Evolutionary conservation across 805 yeast genomes (phyloP), one percentile per base, ranked within the genome.

Genomic region (Lipomyces starkeyi): DNA sequence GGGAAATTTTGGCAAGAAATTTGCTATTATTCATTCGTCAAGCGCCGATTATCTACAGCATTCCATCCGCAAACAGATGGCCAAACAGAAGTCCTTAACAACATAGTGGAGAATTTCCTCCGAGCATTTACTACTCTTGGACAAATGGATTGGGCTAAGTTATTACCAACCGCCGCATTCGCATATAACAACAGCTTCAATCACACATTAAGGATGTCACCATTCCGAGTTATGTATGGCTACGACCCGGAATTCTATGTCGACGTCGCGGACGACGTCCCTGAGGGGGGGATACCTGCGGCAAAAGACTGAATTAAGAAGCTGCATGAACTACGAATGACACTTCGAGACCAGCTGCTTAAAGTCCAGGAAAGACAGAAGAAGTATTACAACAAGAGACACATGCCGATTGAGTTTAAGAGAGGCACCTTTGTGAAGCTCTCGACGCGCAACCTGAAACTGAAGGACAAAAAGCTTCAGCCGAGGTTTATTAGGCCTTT

Each of bases 1-100:
- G 14, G 61, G 0, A 37, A n/a, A 5, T 70, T 69, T 32, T 73
- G 76, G 76, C 27, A 27, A n/a, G 54, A 49, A 49, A 49, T 49
- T 49, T 49, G 54, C 4, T n/a, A 49, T 6, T 20, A 49, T 49
- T 49, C 54, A 0, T 49, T 49, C 0, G 6, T 49, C 54, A 49
- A 49, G 1, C 27, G 27, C 1, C n/a, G 25, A 17, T 6, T 49
- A n/a, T 49, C 54, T n/a, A 60, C 58, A 20, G 49, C 56, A 3
- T 43, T 43, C 20, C 63, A 60, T 25, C 63, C 63, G 1, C 56
- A 60, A 8, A 60, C 63, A 3, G 63, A 60, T 34, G 58, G 57
- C 1, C 64, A 62, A 58, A 62, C 65, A 5, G 65, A 62, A 32
- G 1, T 47, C 55, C 8, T 62, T 3, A 62, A 62, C 43, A n/a